A percentile compares a stretch with the other conserved stretches of the same genome.
phyloP scores from a whole-genome alignment of 345 rosid genomes.

The Firmiana major region DNA sequence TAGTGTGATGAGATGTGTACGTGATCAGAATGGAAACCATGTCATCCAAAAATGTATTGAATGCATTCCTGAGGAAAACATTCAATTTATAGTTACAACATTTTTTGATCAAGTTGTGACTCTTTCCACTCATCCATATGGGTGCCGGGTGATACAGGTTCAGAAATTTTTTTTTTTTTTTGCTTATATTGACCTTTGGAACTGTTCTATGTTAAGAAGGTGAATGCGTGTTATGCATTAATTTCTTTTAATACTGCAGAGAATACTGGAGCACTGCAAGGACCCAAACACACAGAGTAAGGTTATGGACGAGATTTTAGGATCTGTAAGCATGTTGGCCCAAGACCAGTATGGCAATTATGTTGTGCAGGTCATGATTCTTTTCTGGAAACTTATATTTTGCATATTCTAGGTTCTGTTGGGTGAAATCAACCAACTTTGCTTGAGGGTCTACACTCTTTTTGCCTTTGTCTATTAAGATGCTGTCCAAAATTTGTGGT shows the following conservation, averaged over 20 bases:
- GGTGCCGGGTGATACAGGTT: constrained; percentile 71
- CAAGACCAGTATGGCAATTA: constrained; percentile 73
- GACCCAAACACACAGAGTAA: constrained; percentile 42
- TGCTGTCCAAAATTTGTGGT: not conserved
- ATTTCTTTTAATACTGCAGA: constrained; percentile 30
- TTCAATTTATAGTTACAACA: constrained; percentile 44
- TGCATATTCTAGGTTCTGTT: not conserved
- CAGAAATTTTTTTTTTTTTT: not conserved
- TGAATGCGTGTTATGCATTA: not conserved
- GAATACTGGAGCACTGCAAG: constrained; percentile 57
- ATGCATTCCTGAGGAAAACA: constrained; percentile 55
- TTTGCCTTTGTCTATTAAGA: no score
- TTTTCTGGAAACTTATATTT: not conserved
- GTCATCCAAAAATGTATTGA: constrained; percentile 69
- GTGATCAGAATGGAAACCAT: constrained; percentile 72
- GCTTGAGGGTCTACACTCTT: not conserved
- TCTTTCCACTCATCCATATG: constrained; percentile 65
- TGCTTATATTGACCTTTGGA: not conserved
- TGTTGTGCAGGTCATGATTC: constrained; percentile 51
- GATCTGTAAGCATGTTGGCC: constrained; percentile 55
- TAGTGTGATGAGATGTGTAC: constrained; percentile 59
- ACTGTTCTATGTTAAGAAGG: not conserved
- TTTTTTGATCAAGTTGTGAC: constrained; percentile 52
- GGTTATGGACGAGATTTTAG: constrained; percentile 63
- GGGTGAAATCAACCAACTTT: not conserved